Evolutionary conservation across 768 basidiomycete species (phyloP), one percentile per base, ranked within the genome.

Genomic region (Trametes sanguinea): DNA sequence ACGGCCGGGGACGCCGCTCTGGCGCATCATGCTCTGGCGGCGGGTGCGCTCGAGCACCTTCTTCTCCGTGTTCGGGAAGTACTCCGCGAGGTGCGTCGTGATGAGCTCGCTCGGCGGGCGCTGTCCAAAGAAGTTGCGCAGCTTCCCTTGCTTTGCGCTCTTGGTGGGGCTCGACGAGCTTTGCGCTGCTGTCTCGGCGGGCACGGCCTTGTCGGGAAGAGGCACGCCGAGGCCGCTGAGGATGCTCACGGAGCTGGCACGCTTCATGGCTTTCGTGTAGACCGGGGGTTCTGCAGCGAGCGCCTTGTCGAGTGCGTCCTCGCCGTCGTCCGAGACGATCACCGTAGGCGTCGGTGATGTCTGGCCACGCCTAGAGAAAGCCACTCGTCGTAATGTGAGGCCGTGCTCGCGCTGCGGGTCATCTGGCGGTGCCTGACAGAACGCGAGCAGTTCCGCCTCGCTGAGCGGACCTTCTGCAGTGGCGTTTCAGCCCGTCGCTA

Each of bases 31-130:
- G 70, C 92, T 95, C 71, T 97, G 87, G 53, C 97, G 79, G 9
- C 91, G 90, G 6, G 93, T 94, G 53, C 94, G 88, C 73, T 90
- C 85, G 43, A 99, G 78, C 40, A 92, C 90, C 76, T 90, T 95
- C 77, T 90, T 93, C 80, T 97, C 94, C 3, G 94, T 88, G 65
- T 84, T 83, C 1, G 97, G 97, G 85, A 99, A 99, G 79, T 90
- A 99, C 63, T 97, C 95, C 17, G 90, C 87, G 53, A 98, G 76
- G 71, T 98, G 95, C 6, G 81, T 96, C 29, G 95, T 92, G 78
- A 98, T 98, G 64, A 98, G 86, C 74, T 98, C 97, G 76, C 91
- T 94, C 0, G 97, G 95, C 0, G 97, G 97, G 43, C 97, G 90
- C 70, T 98, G 97, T 14, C 96, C 97, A 68, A 98, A 96, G 81